These are phyloP conservation scores for Picochlorum sp. DNA, from an alignment of 139 green algal genomes.

Conservation along the genomic window DNA sequence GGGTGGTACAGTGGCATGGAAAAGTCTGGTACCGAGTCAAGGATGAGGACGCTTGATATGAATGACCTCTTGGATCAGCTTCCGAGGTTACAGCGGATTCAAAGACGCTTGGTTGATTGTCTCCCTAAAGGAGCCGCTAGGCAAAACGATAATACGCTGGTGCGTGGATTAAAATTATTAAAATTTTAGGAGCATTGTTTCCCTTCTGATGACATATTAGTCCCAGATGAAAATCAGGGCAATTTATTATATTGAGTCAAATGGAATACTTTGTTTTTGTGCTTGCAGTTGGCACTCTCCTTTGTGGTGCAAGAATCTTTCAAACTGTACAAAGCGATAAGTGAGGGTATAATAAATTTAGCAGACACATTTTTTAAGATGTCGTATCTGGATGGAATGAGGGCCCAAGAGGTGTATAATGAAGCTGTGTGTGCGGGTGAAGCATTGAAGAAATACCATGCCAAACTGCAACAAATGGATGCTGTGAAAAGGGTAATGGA, in stretches of 20 bases:
- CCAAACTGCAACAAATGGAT: conserved; percentile 8
- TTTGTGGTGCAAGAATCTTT: conserved; percentile 30
- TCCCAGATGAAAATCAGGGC: too few relatives aligned
- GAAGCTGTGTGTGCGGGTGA: conserved; percentile 52
- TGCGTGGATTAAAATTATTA: too few relatives aligned
- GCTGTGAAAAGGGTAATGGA: conserved; percentile 25
- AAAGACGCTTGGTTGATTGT: conserved; percentile 72
- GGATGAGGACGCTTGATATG: conserved; percentile 3
- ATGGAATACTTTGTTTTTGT: neutral
- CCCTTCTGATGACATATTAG: too few relatives aligned
- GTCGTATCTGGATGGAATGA: conserved; percentile 50
- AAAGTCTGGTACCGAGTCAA: conserved; percentile 10
- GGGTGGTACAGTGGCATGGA: conserved; percentile 37
- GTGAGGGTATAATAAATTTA: conserved; percentile 90
- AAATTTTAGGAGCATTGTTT: too few relatives aligned
- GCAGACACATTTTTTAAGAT: conserved; percentile 92
- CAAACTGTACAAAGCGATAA: conserved; percentile 69
- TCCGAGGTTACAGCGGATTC: conserved; percentile 67
- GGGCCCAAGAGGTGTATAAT: conserved; percentile 70
- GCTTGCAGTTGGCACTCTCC: conserved; percentile 15
- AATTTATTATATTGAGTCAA: conserved; percentile 1
- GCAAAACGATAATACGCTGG: conserved; percentile 51
- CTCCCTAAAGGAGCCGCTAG: conserved; percentile 57
- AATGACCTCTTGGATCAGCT: conserved; percentile 68
- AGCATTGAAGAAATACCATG: conserved; percentile 32